These are phyloP conservation scores for Pseudogymnoascus pannorum DNA, from an alignment of 2,329 filamentous ascomycete genomes.

Conservation along the genomic window DNA sequence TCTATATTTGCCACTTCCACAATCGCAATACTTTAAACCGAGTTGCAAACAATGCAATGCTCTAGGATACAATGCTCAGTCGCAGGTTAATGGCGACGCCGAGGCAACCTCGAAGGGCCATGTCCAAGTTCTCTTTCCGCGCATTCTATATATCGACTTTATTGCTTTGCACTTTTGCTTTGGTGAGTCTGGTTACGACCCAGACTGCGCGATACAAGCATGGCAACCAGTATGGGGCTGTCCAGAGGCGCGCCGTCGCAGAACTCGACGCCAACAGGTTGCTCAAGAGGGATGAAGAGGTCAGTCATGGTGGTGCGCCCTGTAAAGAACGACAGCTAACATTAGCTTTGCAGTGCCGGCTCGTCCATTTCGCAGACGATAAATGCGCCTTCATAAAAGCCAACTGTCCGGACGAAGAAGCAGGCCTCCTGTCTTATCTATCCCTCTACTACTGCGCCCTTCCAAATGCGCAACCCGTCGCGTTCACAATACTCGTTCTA, in stretches of 20 bases:
- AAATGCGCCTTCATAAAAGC: slow-evolving; percentile 79
- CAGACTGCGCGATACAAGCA: slow-evolving; percentile 24
- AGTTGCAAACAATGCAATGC: not conserved
- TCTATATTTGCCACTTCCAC: not conserved
- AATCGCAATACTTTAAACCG: not conserved
- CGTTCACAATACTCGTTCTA: slow-evolving; percentile 67
- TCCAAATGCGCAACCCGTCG: slow-evolving; percentile 59
- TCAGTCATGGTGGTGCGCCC: slow-evolving; percentile 12
- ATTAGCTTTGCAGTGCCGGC: slow-evolving; percentile 52
- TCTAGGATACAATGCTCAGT: slow-evolving; percentile 5
- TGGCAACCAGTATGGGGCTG: slow-evolving; percentile 23
- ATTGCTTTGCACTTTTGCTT: slow-evolving; percentile 23
- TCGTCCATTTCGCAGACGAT: slow-evolving; percentile 69
- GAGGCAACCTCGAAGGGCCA: not conserved
- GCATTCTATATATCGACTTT: slow-evolving; percentile 29
- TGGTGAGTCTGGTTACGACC: slow-evolving; percentile 26
- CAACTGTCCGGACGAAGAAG: slow-evolving; percentile 83
- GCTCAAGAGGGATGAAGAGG: slow-evolving; percentile 28
- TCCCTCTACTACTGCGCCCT: slow-evolving; percentile 84
- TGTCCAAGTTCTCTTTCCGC: slow-evolving; percentile 24
- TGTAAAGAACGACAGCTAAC: not conserved
- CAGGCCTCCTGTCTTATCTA: slow-evolving; percentile 82
- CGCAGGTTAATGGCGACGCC: not conserved
- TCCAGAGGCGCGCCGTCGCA: slow-evolving; percentile 23
- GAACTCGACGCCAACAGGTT: slow-evolving; percentile 20